These are phyloP conservation scores for Stipa capillata DNA, from an alignment of 176 grass and related monocot genomes.

Conservation along the genomic window DNA sequence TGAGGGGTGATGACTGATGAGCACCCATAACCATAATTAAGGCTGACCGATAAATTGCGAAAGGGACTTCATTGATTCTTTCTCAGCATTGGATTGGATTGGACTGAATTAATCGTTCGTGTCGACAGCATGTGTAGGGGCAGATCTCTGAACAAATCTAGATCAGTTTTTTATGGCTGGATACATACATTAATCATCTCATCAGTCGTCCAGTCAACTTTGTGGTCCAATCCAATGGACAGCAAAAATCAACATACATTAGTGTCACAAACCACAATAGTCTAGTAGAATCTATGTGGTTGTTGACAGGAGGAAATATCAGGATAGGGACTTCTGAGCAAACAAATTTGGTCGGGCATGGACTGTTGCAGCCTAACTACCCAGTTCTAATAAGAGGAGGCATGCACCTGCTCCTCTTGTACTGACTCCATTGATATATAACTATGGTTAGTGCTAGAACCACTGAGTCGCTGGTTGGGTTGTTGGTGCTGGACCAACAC, in stretches of 20 bases:
- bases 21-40: conserved; percentile 7
- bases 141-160: conserved; percentile 20
- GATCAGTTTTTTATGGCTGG: conserved; percentile 4
- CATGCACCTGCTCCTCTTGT: conserved; percentile 29
- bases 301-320: not conserved
- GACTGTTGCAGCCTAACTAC: conserved; percentile 22
- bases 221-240: conserved; percentile 19
- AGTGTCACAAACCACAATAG: not conserved
- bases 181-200: not conserved
- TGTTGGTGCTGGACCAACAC: conserved; percentile 13
- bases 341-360: conserved; percentile 5
- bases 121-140: not conserved
- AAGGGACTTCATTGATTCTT: not conserved
- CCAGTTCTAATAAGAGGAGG: not conserved
- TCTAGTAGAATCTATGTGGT: conserved; percentile 5
- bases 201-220: not conserved
- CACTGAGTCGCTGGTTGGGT: not conserved
- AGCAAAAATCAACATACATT: not conserved
- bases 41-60: not conserved
- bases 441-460: not conserved
- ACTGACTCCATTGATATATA: not conserved
- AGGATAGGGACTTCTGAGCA: not conserved
- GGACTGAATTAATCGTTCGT: not conserved
- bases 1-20: not conserved
- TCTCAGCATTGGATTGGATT: not conserved